A percentile compares a stretch with the other conserved stretches of the same genome.
These are phyloP conservation scores for Amphichorda felina DNA, from an alignment of 2,329 filamentous ascomycete genomes.

Conservation along the genomic window DNA sequence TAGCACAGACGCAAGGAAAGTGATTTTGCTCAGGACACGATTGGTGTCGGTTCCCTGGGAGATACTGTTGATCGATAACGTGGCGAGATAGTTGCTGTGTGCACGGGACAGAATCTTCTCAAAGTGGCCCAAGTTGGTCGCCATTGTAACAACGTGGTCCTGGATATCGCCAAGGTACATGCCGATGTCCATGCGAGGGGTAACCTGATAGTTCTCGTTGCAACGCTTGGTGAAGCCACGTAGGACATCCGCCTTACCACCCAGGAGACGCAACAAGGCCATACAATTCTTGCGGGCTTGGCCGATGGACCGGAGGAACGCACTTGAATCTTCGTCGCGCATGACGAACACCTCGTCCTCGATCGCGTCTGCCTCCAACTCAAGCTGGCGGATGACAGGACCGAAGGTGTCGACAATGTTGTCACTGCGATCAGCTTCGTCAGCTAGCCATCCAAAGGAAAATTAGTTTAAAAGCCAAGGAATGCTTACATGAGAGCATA, in stretches of 20 bases:
- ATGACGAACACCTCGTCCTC: conserved; percentile 94
- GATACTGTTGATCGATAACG: conserved; percentile 85
- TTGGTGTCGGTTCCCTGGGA: conserved; percentile 82
- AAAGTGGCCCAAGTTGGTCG: conserved; percentile 88
- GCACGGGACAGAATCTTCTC: conserved; percentile 94
- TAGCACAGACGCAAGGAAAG: conserved; percentile 85
- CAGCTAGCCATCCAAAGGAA: neutral
- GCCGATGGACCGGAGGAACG: conserved; percentile 79
- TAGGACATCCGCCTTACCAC: conserved; percentile 97
- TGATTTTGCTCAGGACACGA: conserved; percentile 86
- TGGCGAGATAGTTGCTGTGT: conserved; percentile 92
- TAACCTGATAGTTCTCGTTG: conserved; percentile 94
- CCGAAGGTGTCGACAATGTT: conserved; percentile 96
- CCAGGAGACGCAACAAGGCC: conserved; percentile 81
- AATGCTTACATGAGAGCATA: conserved; percentile 76
- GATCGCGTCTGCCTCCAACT: conserved; percentile 80
- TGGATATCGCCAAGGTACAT: conserved; percentile 96
- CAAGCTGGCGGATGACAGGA: conserved; percentile 76
- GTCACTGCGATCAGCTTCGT: conserved; percentile 42
- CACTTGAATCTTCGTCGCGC: conserved; percentile 77
- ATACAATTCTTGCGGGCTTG: conserved; percentile 90
- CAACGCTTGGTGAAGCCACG: conserved; percentile 96
- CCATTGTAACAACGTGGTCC: conserved; percentile 99
- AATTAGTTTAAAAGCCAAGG: neutral
- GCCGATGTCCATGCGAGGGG: conserved; percentile 90